Evolutionary conservation across 441 rosid genomes (phyloP).

Genomic region (Syzygium syzygioides): DNA sequence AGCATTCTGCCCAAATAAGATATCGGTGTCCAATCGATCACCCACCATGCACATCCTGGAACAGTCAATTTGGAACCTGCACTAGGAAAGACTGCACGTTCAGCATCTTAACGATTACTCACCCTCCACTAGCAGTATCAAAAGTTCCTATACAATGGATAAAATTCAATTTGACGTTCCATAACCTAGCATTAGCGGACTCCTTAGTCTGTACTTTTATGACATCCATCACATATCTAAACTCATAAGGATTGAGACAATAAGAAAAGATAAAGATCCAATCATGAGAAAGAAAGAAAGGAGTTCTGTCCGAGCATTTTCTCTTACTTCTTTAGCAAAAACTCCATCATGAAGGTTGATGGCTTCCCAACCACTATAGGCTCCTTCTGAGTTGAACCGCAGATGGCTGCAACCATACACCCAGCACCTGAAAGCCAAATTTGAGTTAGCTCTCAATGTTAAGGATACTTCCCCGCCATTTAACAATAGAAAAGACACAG

Average conservation of each 20-base stretch:
- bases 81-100: not conserved
- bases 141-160: not conserved
- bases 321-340: slow-evolving; percentile 49
- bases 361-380: slow-evolving; percentile 94
- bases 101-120: not conserved
- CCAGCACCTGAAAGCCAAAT: slow-evolving; percentile 66
- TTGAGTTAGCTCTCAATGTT: not conserved
- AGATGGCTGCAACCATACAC: slow-evolving; percentile 85
- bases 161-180: not conserved
- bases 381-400: slow-evolving; percentile 65
- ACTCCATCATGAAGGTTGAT: slow-evolving; percentile 85
- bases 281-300: not conserved
- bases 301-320: not conserved
- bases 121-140: not conserved
- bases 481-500: not conserved
- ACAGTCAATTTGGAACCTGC: slow-evolving; percentile 56
- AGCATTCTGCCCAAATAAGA: slow-evolving; percentile 72
- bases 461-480: not conserved
- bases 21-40: slow-evolving; percentile 88
- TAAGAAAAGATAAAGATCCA: not conserved
- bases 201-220: not conserved
- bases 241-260: not conserved
- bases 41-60: slow-evolving; percentile 97
- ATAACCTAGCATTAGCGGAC: not conserved
- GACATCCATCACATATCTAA: not conserved